Evolutionary conservation across 2,329 filamentous ascomycete species (phyloP).

Genomic region (Sporothrix humicola): DNA sequence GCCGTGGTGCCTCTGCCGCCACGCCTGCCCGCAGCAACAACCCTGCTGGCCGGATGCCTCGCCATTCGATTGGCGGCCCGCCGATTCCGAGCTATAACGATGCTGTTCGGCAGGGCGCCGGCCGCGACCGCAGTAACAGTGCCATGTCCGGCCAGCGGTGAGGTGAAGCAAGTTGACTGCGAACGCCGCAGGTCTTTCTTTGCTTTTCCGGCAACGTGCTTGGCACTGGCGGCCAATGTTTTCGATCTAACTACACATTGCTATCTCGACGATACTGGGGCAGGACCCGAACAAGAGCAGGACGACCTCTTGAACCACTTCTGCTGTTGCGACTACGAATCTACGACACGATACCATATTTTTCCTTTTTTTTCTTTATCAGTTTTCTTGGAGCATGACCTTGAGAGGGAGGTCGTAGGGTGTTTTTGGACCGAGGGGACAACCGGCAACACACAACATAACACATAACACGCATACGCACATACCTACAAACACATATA

Average conservation of each 20-base stretch:
- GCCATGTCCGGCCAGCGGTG: constrained; percentile 37
- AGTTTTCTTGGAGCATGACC: constrained; percentile 10
- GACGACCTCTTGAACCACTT: not conserved
- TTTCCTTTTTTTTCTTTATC: constrained; percentile 22
- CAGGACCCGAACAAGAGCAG: constrained; percentile 23
- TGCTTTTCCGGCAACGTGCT: not conserved
- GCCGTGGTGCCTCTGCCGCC: constrained; percentile 56
- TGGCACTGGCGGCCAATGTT: constrained; percentile 28
- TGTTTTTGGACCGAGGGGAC: not conserved
- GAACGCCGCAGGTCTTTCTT: not conserved
- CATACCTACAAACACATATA: constrained; percentile 1
- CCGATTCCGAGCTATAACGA: constrained; percentile 86
- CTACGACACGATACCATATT: constrained; percentile 39
- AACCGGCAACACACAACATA: not conserved
- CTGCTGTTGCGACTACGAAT: constrained; percentile 34
- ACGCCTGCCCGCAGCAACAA: constrained; percentile 42
- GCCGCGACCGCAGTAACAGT: constrained; percentile 54
- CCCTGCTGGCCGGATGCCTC: constrained; percentile 28
- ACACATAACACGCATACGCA: not conserved
- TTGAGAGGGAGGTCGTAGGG: not conserved
- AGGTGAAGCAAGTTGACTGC: not conserved
- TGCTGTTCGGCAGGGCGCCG: constrained; percentile 64
- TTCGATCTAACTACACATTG: constrained; percentile 1
- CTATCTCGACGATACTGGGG: not conserved
- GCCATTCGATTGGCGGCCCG: constrained; percentile 48